phyloP scores from a whole-genome alignment of 2,329 filamentous ascomycete species.

The Leptoxyphium fumago region DNA sequence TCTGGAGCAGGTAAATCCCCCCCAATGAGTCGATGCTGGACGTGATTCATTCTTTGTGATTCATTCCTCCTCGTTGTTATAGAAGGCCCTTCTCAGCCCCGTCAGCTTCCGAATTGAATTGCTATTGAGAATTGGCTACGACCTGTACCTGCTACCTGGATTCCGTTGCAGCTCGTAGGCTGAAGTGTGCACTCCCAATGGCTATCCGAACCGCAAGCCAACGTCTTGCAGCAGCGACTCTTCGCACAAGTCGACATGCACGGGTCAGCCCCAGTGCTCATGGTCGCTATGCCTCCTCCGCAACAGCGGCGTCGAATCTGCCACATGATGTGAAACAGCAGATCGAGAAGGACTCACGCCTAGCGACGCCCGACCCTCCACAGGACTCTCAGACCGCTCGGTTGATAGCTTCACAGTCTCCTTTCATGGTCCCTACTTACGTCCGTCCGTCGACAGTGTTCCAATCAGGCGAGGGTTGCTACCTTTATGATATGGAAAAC shows the following conservation, averaged over 20 bases:
- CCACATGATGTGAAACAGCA: background rate
- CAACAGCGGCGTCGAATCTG: background rate
- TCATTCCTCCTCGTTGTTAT: too few species aligned
- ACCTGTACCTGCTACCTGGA: too few species aligned
- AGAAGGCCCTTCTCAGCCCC: too few species aligned
- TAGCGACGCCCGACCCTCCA: constrained; percentile 59
- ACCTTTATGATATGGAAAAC: constrained; percentile 82
- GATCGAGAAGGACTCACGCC: constrained; percentile 29
- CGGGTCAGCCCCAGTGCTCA: background rate
- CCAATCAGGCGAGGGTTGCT: constrained; percentile 71
- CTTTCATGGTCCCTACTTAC: constrained; percentile 94
- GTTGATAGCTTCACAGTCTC: constrained; percentile 59
- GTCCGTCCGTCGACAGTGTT: constrained; percentile 82
- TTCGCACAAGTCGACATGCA: background rate
- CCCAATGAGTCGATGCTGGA: too few species aligned
- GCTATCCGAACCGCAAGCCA: background rate
- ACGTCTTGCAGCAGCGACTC: background rate
- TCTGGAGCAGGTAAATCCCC: too few species aligned
- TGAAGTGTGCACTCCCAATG: background rate
- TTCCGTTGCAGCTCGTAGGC: too few species aligned
- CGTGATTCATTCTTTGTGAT: too few species aligned
- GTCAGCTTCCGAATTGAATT: too few species aligned
- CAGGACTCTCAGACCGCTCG: constrained; percentile 59
- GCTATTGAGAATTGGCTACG: too few species aligned
- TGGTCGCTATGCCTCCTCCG: background rate